Base-by-base conservation (phyloP, 2,329 filamentous ascomycete species). In the Myriosclerotinia scirpicola region DNA sequence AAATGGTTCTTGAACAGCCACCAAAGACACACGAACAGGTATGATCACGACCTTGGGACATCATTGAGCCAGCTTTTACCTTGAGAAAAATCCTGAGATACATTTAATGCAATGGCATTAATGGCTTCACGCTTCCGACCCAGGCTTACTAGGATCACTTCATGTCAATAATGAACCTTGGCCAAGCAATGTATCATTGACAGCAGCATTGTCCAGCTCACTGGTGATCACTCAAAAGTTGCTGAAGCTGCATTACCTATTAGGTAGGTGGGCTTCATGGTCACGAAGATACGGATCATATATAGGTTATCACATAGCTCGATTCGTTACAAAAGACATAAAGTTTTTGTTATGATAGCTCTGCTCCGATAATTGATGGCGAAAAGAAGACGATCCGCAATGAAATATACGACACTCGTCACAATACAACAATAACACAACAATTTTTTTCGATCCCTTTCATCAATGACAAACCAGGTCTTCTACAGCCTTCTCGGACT, bases 401-500 rank as follows among this genome's bases (percentile, higher is more conserved):
- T 5, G 2, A 30, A 11, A 40, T n/a, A n/a, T 50, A 11, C 9
- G 26, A 8, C 44, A 5, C n/a, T 20, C n/a, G 22, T 38, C 22
- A 40, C 8, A 9, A 26, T 40, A 52, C 14, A 40, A 36, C 30
- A 34, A 34, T 4, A 34, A 34, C 5, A 34, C 30, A 34, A 34
- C 30, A 34, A 34, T 34, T 34, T 40, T 40, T 26, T 34, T 40
- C 17, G 22, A 38, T 9, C 46, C 46, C 34, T 5, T 53, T 54
- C 48, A 52, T 64, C 40, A 36, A 56, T 65, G 54, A 65, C 52
- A 60, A 65, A 50, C 54, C 54, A 63, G 22, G 48, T 9, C 38
- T 63, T 66, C 65, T 26, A 50, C 53, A 34, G 44, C 53, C 22
- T 66, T 66, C 66, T 55, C 34, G 30, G 61, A 56, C 54, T 61